These are phyloP conservation scores for Populus hybrid DNA, from an alignment of 441 rosid species.

Conservation along the genomic window DNA sequence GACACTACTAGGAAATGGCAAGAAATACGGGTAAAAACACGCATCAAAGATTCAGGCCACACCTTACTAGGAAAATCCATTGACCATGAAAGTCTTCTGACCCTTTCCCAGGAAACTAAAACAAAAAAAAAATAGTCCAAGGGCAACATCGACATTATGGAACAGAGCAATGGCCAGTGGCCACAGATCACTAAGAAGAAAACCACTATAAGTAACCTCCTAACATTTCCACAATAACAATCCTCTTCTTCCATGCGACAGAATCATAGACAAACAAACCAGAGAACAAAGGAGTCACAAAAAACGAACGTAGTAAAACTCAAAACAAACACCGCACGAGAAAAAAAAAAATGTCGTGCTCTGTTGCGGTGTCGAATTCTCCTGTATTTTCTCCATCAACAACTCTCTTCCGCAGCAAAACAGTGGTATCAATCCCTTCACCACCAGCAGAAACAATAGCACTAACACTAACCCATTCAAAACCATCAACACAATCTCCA, in stretches of 20 bases:
- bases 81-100: neutral
- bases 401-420: slow-evolving; percentile 56
- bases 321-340: neutral
- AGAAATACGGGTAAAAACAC: too few species aligned
- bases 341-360: slow-evolving; percentile 55
- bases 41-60: neutral
- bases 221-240: neutral
- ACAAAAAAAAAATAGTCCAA: neutral
- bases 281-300: neutral
- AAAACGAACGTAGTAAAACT: slow-evolving; percentile 12
- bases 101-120: neutral
- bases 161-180: too few species aligned
- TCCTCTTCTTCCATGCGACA: neutral
- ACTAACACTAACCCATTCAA: slow-evolving; percentile 42
- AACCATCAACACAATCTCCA: slow-evolving; percentile 35
- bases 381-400: slow-evolving; percentile 82
- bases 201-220: neutral
- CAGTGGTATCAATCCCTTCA: slow-evolving; percentile 27
- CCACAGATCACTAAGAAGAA: neutral
- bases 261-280: neutral
- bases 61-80: neutral
- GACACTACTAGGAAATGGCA: too few species aligned
- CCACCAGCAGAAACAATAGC: slow-evolving; percentile 42
- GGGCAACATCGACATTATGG: neutral
- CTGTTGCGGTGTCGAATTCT: slow-evolving; percentile 65